A percentile compares a stretch with the other conserved stretches of the same genome.
phyloP scores from a whole-genome alignment of 768 basidiomycete species.

The Hericium erinaceus region DNA sequence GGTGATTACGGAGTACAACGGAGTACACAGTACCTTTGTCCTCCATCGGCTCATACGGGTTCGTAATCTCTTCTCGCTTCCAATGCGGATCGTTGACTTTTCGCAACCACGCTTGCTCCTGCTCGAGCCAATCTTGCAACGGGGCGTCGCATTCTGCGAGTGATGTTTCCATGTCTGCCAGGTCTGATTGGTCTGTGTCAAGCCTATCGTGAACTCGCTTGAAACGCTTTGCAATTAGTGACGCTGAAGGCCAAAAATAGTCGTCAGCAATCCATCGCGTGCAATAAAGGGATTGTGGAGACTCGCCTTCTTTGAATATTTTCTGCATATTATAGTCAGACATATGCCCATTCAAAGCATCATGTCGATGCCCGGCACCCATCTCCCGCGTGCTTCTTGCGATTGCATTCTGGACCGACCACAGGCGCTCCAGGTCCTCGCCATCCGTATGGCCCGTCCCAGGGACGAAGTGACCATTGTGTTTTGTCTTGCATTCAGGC shows the following conservation, averaged over 20 bases:
- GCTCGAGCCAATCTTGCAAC: background rate
- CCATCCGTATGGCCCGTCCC: background rate
- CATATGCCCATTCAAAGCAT: background rate
- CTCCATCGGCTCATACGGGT: background rate
- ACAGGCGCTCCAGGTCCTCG: background rate
- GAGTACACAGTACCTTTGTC: background rate
- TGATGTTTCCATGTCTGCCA: background rate
- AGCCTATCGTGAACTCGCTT: background rate
- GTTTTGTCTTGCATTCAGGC: background rate
- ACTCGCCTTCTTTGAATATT: background rate
- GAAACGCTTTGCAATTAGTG: background rate
- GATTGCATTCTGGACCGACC: background rate
- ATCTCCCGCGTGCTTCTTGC: background rate
- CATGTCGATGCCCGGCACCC: background rate
- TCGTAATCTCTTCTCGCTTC: background rate
- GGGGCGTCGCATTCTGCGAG: background rate
- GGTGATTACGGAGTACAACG: background rate
- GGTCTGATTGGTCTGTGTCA: background rate
- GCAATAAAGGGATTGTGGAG: background rate
- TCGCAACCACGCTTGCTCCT: background rate
- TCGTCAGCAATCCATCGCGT: background rate
- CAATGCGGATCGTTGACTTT: background rate
- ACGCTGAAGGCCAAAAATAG: background rate
- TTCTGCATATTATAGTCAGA: background rate
- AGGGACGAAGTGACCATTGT: background rate